A percentile compares a stretch with the other conserved stretches of the same genome.
These are phyloP conservation scores for Colletotrichum shisoi DNA, from an alignment of 2,329 filamentous ascomycete species.

Conservation along the genomic window DNA sequence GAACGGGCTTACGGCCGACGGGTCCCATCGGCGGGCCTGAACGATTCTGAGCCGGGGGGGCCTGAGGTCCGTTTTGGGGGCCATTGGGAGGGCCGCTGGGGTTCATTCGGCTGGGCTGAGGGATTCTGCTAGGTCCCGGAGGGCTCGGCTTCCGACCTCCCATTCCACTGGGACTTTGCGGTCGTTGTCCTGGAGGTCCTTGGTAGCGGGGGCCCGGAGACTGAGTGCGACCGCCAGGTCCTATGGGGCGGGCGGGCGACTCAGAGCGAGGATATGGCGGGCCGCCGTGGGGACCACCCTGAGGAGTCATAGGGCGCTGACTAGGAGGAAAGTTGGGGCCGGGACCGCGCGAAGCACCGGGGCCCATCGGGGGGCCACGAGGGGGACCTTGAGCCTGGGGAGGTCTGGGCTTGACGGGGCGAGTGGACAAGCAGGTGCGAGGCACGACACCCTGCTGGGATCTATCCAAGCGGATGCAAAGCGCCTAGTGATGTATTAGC, in stretches of 20 bases:
- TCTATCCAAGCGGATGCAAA: constrained; percentile 89
- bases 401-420: constrained; percentile 85
- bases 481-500: constrained; percentile 67
- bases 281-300: constrained; percentile 47
- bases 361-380: constrained; percentile 64
- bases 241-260: constrained; percentile 48
- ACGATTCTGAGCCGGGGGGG: constrained; percentile 42
- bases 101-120: constrained; percentile 54
- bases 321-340: constrained; percentile 48
- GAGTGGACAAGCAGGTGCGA: constrained; percentile 89
- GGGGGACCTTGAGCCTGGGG: constrained; percentile 59
- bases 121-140: constrained; percentile 56
- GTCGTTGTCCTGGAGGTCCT: constrained; percentile 47
- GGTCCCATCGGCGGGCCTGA: constrained; percentile 48
- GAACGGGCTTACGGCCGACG: constrained; percentile 64
- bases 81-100: constrained; percentile 44
- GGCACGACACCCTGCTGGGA: constrained; percentile 93
- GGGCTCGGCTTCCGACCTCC: constrained; percentile 53
- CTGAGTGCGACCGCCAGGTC: constrained; percentile 51
- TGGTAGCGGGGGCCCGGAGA: constrained; percentile 56
- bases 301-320: constrained; percentile 53
- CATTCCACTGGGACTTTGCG: constrained; percentile 55
- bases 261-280: constrained; percentile 48
- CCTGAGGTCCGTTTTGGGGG: constrained; percentile 16
- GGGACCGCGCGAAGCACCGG: constrained; percentile 46